Base-by-base conservation (phyloP, 345 rosid species). In the Psidium friedrichsthalianum region DNA sequence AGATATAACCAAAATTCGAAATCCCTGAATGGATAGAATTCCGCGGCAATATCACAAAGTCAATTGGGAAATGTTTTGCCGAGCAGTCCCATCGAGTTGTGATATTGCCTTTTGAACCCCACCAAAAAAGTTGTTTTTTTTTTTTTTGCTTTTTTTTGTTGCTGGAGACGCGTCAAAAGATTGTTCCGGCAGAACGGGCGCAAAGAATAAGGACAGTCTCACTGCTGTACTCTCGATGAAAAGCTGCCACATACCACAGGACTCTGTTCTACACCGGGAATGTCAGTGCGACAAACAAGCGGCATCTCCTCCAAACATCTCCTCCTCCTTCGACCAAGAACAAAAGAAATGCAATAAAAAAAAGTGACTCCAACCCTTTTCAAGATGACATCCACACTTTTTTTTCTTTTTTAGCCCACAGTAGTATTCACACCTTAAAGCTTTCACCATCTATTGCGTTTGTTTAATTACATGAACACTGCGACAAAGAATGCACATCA, bases 401-500 rank as follows among this genome's bases (percentile, higher is more conserved):
- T 56, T 27, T 32, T 13, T 29, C 44, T 29, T 29, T 5, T 15
- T 29, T 29, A 59, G 3, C 64, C 47, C 85, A 84, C 81, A 82
- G 61, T 82, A 54, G 83, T 69, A 82, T 52, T 83, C 87, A 82
- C 87, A 82, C 64, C 87, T 69, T 69, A 69, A 69, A 76, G 40
- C 53, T 80, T 82, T 61, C 36, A 69, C 84, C 55, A 52, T 40
- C 56, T 32, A 61, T 84, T 47, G 85, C 54, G 44, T 56, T 85
- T 82, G 51, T 82, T 83, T 82, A 86, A 52, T 82, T 86, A 86
- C 85, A 86, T 64, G 82, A 86, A 59, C 76, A 52, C 42, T 18
- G 61, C 53, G 51, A 42, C 55, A 40, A 86, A 86, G 85, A 86
- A 86, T 86, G 82, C 85, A 82, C 87, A 83, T 82, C 87, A 83